phyloP scores from a whole-genome alignment of 495 filamentous ascomycete species.

The Hypoxylon rickii region DNA sequence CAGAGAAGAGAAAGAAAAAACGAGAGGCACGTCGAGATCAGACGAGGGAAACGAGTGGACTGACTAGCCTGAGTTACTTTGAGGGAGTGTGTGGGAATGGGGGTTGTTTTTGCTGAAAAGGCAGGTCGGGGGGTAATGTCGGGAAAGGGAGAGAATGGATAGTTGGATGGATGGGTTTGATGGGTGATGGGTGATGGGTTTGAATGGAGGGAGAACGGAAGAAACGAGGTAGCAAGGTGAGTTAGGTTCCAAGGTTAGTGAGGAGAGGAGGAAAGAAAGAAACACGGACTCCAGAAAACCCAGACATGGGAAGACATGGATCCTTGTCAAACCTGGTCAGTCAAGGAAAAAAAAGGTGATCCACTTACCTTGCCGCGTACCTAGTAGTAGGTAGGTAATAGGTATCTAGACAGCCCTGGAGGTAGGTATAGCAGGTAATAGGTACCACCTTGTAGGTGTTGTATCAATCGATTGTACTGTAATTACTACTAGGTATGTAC shows the following conservation, averaged over 20 bases:
- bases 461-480: no score
- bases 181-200: no score
- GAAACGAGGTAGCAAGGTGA: slow-evolving; percentile 26
- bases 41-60: slow-evolving; percentile 39
- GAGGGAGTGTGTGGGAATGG: slow-evolving; percentile 35
- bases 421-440: background rate
- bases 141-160: slow-evolving; percentile 25
- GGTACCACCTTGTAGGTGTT: background rate
- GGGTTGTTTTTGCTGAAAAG: slow-evolving; percentile 32
- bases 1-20: slow-evolving; percentile 27
- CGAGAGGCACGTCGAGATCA: slow-evolving; percentile 38
- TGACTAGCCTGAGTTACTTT: slow-evolving; percentile 36
- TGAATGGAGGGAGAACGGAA: slow-evolving; percentile 8
- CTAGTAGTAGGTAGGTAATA: no score
- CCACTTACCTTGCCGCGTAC: no score
- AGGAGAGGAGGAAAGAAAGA: slow-evolving; percentile 1
- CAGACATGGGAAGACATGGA: background rate
- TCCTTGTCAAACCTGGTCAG: no score
- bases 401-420: no score
- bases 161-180: no score
- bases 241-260: slow-evolving; percentile 7
- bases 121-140: slow-evolving; percentile 28
- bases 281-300: slow-evolving; percentile 13
- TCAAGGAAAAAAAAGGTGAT: background rate
- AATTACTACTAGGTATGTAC: background rate